Conservation (phyloP, 1,284 basidiomycete genomes). For the Apiotrichum akiyoshidainum region DNA sequence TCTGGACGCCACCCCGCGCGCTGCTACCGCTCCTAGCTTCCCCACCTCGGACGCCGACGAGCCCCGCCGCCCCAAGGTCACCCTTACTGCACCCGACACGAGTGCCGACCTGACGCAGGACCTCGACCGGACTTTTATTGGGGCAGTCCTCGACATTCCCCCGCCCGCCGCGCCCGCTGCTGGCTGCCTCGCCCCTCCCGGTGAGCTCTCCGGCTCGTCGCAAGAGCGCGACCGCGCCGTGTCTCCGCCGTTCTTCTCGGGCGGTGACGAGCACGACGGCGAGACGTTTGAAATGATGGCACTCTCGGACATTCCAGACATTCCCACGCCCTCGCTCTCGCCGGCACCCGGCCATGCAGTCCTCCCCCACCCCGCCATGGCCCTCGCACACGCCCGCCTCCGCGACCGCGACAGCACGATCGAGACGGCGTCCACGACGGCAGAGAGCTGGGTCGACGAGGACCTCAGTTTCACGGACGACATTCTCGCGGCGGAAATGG, state of each 20-base stretch:
- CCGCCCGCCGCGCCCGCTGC: no score
- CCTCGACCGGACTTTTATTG: neutral
- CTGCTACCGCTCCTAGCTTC: no score
- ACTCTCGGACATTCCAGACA: neutral
- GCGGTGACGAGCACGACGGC: neutral
- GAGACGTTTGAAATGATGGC: conserved; percentile 1
- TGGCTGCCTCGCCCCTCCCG: neutral
- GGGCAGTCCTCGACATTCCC: neutral
- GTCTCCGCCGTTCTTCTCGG: neutral
- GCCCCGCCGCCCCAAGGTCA: neutral
- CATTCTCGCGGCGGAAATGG: conserved; percentile 7
- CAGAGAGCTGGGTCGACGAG: conserved; percentile 8
- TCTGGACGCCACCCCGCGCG: no score
- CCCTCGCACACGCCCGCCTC: neutral
- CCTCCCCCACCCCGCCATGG: no score
- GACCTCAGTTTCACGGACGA: conserved; percentile 8
- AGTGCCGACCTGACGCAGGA: conserved; percentile 3
- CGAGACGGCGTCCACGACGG: neutral
- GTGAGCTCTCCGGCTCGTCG: neutral
- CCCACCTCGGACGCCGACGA: no score
- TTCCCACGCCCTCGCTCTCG: no score
- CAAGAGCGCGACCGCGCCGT: neutral
- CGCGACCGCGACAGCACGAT: no score
- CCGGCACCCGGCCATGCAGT: no score
- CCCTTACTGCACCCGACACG: neutral